phyloP scores from a whole-genome alignment of 116 monocot genomes.

The Cymodocea nodosa region DNA sequence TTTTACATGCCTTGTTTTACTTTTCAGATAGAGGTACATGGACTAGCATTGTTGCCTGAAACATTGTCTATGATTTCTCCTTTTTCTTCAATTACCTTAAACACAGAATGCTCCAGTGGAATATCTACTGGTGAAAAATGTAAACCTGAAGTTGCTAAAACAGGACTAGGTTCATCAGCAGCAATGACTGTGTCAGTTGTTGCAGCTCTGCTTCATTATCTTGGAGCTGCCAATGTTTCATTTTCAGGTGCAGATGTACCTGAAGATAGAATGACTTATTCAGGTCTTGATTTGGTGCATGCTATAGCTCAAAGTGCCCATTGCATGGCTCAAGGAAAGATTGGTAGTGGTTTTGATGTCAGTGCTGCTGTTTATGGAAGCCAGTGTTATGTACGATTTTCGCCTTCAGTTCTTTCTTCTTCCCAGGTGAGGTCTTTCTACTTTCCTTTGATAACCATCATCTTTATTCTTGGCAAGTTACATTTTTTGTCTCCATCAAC shows the following conservation, averaged over 20 bases:
- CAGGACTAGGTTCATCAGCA: conserved; percentile 94
- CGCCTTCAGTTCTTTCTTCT: conserved; percentile 71
- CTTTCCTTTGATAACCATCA: not conserved
- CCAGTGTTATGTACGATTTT: conserved; percentile 83
- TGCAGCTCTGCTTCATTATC: conserved; percentile 79
- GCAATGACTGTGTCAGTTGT: conserved; percentile 99
- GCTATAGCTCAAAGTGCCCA: conserved; percentile 90
- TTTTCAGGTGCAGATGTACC: conserved; percentile 11
- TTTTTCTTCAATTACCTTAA: conserved; percentile 73
- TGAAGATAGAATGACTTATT: conserved; percentile 10
- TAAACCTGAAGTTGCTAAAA: conserved; percentile 98
- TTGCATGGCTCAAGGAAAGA: conserved; percentile 98
- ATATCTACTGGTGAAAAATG: conserved; percentile 25
- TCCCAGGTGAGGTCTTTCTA: conserved; percentile 42
- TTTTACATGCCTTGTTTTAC: not conserved
- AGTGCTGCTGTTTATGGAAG: conserved; percentile 98
- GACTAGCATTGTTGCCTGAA: conserved; percentile 57
- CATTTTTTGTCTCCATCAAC: too few relatives aligned
- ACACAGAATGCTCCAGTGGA: conserved; percentile 33
- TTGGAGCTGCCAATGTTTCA: conserved; percentile 61
- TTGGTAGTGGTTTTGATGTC: conserved; percentile 99
- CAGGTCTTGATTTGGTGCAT: conserved; percentile 77
- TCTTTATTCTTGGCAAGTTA: not conserved
- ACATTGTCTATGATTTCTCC: conserved; percentile 55
- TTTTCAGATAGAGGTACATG: conserved; percentile 63